Base-by-base conservation (phyloP, 768 basidiomycete species). In the Rhodosporidiobolus sp. region DNA sequence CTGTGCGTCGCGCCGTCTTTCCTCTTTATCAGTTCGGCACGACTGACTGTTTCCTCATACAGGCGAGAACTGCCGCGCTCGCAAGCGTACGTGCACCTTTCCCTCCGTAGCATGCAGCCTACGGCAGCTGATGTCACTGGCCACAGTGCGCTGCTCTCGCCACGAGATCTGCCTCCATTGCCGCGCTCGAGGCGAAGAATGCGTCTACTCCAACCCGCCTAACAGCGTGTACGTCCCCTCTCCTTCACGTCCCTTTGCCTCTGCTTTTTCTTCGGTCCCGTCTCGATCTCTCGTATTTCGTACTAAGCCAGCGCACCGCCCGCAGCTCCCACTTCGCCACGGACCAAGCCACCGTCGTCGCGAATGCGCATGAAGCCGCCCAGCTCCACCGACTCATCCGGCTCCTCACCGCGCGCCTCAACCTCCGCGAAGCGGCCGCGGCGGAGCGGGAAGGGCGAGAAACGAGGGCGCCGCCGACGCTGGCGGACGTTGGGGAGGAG, bases 11-110 rank as follows among this genome's bases (percentile, higher is more conserved):
- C n/a, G n/a, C n/a, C n/a, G n/a, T 12, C 43, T 14, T 16, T 57
- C 3, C 38, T 17, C 1, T 24, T 4, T 28, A 10, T 28, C 7
- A 4, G 2, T 35, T 26, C 28, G 10, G 14, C 22, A 11, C 5
- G 2, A 9, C 61, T 62, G 50, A 63, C 52, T 28, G 14, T 19
- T 22, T 28, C n/a, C 12, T 34, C 12, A 4, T 17, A 32, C 55
- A 72, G 71, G 71, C 34, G 62, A 67, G 45, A 43, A 50, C 35
- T 72, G 71, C 43, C 55, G 66, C 10, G 0, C 8, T 0, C 32
- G 62, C 35, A 72, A 63, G n/a, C n/a, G n/a, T n/a, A 34, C 17
- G 65, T 58, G 34, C 55, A 45, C n/a, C n/a, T 26, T 22, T 6
- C 49, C 1, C 16, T 12, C 20, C n/a, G n/a, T n/a, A n/a, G n/a